These are phyloP conservation scores for Udeniomyces megalosporus DNA, from an alignment of 768 basidiomycete species.

Conservation along the genomic window DNA sequence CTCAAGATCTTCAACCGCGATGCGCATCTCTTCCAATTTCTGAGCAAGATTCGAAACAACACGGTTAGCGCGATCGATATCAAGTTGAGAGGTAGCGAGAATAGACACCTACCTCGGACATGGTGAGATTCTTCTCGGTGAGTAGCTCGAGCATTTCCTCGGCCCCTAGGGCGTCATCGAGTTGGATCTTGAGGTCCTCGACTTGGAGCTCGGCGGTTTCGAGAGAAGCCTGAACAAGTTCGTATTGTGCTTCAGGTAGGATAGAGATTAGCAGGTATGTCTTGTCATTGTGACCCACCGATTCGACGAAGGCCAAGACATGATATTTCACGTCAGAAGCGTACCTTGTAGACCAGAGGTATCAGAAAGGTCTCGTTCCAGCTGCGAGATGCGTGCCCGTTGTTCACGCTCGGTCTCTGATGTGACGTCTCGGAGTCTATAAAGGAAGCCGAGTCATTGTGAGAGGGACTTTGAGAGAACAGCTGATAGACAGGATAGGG, in stretches of 20 bases:
- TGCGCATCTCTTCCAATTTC: slow-evolving; percentile 97
- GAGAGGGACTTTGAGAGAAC: neutral
- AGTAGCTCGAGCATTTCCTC: slow-evolving; percentile 93
- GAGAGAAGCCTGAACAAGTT: slow-evolving; percentile 60
- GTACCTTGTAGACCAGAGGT: slow-evolving; percentile 67
- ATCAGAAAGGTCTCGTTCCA: slow-evolving; percentile 71
- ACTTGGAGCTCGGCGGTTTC: slow-evolving; percentile 79
- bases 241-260: slow-evolving; percentile 78
- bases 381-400: slow-evolving; percentile 57
- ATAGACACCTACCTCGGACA: slow-evolving; percentile 55
- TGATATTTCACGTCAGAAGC: slow-evolving; percentile 19
- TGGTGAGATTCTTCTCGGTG: slow-evolving; percentile 79
- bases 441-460: neutral
- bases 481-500: too few relatives aligned
- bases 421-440: slow-evolving; percentile 69
- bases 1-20: slow-evolving; percentile 90
- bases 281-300: too few relatives aligned
- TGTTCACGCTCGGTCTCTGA: slow-evolving; percentile 77
- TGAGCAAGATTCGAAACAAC: slow-evolving; percentile 25
- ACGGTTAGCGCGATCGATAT: neutral
- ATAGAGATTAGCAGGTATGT: neutral
- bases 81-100: neutral
- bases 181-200: slow-evolving; percentile 80
- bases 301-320: neutral
- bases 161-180: slow-evolving; percentile 86